Base-by-base conservation (phyloP, 768 basidiomycete species). In the Epithele typhae region DNA sequence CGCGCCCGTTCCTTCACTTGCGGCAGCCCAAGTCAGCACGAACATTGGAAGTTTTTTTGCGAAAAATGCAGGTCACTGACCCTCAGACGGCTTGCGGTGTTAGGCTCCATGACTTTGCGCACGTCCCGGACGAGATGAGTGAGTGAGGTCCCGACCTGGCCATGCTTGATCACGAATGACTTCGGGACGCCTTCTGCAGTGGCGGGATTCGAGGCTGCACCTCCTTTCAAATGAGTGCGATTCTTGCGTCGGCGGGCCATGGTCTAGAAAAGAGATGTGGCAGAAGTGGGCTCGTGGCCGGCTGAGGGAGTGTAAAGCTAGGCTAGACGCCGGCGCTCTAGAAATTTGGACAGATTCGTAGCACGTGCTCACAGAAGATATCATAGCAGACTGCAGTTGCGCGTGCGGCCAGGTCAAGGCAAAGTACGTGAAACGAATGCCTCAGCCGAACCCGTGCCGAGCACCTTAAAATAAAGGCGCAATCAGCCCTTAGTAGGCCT, bases 101-200 rank as follows among this genome's bases (percentile, higher is more conserved):
- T 92, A 49, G 96, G 96, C 64, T 99, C 96, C 90, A 99, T 91
- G 50, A 96, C 90, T 66, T 90, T 89, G 59, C 96, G 76, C 60
- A 96, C 71, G 68, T 99, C 95, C 46, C 89, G 79, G 17, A 97
- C 94, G 30, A 99, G 84, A 60, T 93, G 90, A 4, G 82, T 69
- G 46, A 97, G 71, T 7, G 91, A 92, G 40, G 78, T 73, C 17
- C 96, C 95, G 24, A 98, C 93, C 47, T 84, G 82, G 33, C 96
- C 96, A 69, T 94, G 91, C 65, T 94, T 95, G 63, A 99, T 89
- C 49, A 99, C 88, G 60, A 99, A 98, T 0, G 92, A 93, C 69
- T 89, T 95, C 4, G 95, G 95, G 0, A 68, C 69, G 3, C 68
- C 66, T 19, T 62, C 56, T 2, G 67, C 60, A 10, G 66, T 49